Evolutionary conservation across 208 protist species (phyloP), one percentile per base, ranked within the genome.

Genomic region (Crithidia fasciculata): DNA sequence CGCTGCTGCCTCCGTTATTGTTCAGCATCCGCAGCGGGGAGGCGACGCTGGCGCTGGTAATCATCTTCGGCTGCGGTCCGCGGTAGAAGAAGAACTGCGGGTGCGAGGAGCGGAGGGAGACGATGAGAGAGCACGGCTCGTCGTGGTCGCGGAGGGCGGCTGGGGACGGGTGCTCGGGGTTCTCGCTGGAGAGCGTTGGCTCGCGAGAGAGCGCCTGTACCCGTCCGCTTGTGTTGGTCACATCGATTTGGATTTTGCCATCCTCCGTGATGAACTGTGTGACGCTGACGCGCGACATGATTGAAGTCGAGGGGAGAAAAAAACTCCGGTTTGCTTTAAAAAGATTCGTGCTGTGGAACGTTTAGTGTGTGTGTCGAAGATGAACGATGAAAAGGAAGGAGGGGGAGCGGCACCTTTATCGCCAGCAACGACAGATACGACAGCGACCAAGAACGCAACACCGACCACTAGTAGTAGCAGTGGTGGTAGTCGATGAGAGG

Each of bases 91-190:
- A 87, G 54, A 83, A 71, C 3, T 84, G 72, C 40, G 85, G 86
- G 56, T 94, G 86, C 5, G 89, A 91, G 43, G 74, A 70, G 43
- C 89, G 89, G 6, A 94, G 84, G 8, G 89, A 89, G 47, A 86
- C 83, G 53, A 94, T 90, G 58, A 91, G 55, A 0, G 83, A 80
- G 65, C 83, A 84, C 10, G 83, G 83, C 68, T 78, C 75, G 16
- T 84, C 74, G 4, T 66, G 64, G 9, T 82, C 73, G 28, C 10
- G 62, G 12, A 74, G 41, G 4, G 12, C 43, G 16, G 16, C 18
- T 2, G 12, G 2, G 28, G 28, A 28, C 28, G 28, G 28, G n/a
- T 12, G 15, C 7, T 41, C 56, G 2, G 8, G 45, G 16, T 53
- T 50, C 16, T 7, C 68, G 41, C 12, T 44, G 47, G 8, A 43